Evolutionary conservation across 2,329 filamentous ascomycete species (phyloP), one percentile per base, ranked within the genome.

Genomic region (Plenodomus biglobosus): DNA sequence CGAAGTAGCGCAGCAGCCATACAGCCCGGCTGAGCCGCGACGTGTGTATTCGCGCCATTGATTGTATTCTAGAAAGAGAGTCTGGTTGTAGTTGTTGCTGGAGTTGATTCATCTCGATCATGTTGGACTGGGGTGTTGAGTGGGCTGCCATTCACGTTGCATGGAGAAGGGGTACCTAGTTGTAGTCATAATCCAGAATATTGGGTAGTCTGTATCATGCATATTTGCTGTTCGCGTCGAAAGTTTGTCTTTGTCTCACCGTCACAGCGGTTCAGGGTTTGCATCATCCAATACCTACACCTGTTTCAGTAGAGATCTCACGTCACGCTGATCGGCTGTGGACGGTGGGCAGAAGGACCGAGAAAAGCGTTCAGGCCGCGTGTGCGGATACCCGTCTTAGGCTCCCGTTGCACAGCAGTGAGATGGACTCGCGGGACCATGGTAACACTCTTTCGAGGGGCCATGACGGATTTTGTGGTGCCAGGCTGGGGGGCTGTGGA

Each of bases 41-140:
- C 59, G 66, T 44, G 62, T 72, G 38, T 70, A 63, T 48, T 68
- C 69, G 37, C 66, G 71, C 30, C 73, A 72, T 43, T 73, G 35
- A 37, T 6, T 5, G 35, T 17, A 18, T 10, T 32, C 15, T 10
- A 11, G 18, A 15, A 13, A 18, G 35, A 37, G 16, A 18, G 11
- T 18, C 18, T 17, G 4, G 35, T 8, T 15, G 22, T 15, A 8
- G 27, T 17, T 18, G 35, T 8, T 15, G 22, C 13, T 32, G 27
- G 6, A 32, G 11, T 15, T 32, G 27, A 3, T 32, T 3, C 15
- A 32, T 15, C 13, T 32, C 3, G 27, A 32, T 32, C 8, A 15
- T 7, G 6, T 32, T 32, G 27, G 27, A 32, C 13, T 32, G 13
- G 11, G 11, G 13, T 15, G 11, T 11, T 15, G 6, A 8, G 27